Percentiles rank a stretch among this genome's conserved stretches.
Conservation (phyloP, 1,284 basidiomycete genomes). For the Lentinula novae-zelandiae region DNA sequence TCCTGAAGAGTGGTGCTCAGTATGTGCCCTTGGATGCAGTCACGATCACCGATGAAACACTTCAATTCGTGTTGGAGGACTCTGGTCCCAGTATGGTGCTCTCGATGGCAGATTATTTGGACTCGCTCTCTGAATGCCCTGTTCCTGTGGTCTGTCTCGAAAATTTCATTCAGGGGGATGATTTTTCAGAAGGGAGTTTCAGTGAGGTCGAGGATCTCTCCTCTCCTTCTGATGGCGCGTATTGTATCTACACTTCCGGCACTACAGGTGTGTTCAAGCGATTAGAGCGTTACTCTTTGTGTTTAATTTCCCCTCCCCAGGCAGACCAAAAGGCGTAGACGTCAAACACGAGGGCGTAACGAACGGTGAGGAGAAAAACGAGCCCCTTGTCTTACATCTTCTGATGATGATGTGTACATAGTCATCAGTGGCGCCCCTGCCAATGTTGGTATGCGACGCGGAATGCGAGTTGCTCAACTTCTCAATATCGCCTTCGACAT, state of each 20-base stretch:
- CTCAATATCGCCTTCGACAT: constrained; percentile 51
- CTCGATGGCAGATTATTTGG: constrained; percentile 35
- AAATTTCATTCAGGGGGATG: constrained; percentile 30
- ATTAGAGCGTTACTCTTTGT: background rate
- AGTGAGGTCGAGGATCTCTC: constrained; percentile 32
- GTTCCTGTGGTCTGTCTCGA: constrained; percentile 20
- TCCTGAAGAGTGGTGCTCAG: constrained; percentile 43
- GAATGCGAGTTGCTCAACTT: constrained; percentile 46
- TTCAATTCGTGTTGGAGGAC: constrained; percentile 41
- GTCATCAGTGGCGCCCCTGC: constrained; percentile 42
- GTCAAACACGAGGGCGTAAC: constrained; percentile 44
- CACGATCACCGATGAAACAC: constrained; percentile 44
- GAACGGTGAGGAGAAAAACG: constrained; percentile 34
- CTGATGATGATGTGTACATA: constrained; percentile 15
- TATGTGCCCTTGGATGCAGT: constrained; percentile 50
- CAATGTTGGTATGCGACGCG: constrained; percentile 44
- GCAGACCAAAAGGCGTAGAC: constrained; percentile 45
- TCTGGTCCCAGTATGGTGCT: constrained; percentile 36
- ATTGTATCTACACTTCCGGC: constrained; percentile 51
- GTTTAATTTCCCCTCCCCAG: constrained; percentile 27
- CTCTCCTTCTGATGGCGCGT: constrained; percentile 35
- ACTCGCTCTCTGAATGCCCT: constrained; percentile 25
- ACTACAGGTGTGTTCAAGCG: constrained; percentile 15
- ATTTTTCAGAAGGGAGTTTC: constrained; percentile 19
- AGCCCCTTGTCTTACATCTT: background rate